Percentiles rank a stretch among this genome's conserved stretches.
Conservation (phyloP, 306 rosid species). For the Neltuma alba region DNA sequence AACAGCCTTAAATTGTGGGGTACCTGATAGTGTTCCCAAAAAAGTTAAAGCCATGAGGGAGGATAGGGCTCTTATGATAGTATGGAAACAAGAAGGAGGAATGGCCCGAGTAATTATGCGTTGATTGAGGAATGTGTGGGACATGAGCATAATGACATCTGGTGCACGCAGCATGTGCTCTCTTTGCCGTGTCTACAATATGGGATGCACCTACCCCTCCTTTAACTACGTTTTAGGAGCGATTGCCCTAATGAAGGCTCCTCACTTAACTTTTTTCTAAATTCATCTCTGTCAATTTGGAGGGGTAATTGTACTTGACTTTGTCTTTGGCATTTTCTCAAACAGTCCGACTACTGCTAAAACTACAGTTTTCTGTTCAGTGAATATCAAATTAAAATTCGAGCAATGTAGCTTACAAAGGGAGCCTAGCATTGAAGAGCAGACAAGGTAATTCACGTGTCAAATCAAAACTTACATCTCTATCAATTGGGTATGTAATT, state of each 20-base stretch:
- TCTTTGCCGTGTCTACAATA: constrained; percentile 38
- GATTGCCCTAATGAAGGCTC: not conserved
- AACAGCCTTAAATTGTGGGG: constrained; percentile 2
- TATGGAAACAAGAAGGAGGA: constrained; percentile 29
- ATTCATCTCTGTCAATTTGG: not conserved
- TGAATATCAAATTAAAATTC: not conserved
- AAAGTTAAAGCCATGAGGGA: constrained; percentile 25
- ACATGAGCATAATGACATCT: constrained; percentile 46
- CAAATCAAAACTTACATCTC: not conserved
- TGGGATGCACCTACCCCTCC: constrained; percentile 25
- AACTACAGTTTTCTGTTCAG: not conserved
- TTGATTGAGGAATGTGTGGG: constrained; percentile 81
- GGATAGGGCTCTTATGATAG: constrained; percentile 8
- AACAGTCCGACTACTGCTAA: not conserved
- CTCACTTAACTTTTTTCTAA: not conserved
- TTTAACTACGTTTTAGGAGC: constrained; percentile 1
- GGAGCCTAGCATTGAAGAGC: not conserved
- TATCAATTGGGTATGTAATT: not conserved
- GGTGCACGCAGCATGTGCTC: constrained; percentile 57
- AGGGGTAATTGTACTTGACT: not conserved
- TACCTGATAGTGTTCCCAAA: constrained; percentile 6
- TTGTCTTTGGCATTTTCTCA: constrained; percentile 2
- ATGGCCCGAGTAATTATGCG: constrained; percentile 59
- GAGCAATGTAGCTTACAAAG: not conserved
- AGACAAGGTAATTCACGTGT: not conserved